Evolutionary conservation across 148 eudicot species (phyloP).

Genomic region (Chenopodium suecicum): DNA sequence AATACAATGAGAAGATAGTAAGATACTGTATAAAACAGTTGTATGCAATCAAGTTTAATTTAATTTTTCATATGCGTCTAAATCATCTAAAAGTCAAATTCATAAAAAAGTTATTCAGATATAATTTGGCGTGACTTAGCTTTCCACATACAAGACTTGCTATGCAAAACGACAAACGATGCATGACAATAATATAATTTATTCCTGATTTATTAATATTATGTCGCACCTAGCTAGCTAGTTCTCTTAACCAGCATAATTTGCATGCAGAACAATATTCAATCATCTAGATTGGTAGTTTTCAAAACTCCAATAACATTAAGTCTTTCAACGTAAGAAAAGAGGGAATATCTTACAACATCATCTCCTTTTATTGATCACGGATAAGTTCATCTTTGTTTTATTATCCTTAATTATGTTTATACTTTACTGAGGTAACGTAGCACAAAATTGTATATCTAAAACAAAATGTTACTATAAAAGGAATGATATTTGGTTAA

Average conservation of each 20-base stretch:
- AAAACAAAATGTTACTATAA: background rate
- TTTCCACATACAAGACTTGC: too few relatives aligned
- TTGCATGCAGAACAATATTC: background rate
- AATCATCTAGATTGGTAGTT: background rate
- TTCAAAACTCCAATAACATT: background rate
- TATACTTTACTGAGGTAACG: background rate
- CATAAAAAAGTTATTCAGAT: too few relatives aligned
- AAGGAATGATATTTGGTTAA: background rate
- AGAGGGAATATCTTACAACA: background rate
- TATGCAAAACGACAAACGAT: too few relatives aligned
- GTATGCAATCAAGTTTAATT: too few relatives aligned
- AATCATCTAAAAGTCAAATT: too few relatives aligned
- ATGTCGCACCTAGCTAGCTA: background rate
- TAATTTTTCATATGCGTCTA: too few relatives aligned
- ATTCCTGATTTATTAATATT: too few relatives aligned
- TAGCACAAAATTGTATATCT: slow-evolving; percentile 9
- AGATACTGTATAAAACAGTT: too few relatives aligned
- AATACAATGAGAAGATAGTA: too few relatives aligned
- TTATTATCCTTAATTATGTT: slow-evolving; percentile 2
- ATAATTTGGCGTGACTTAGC: too few relatives aligned
- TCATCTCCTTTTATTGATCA: background rate
- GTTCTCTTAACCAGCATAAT: background rate
- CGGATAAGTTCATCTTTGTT: background rate
- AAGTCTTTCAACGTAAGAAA: background rate
- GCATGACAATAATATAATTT: too few relatives aligned